A percentile compares a stretch with the other conserved stretches of the same genome.
Evolutionary conservation across 805 yeast genomes (phyloP).

Genomic region (Pichia exigua): DNA sequence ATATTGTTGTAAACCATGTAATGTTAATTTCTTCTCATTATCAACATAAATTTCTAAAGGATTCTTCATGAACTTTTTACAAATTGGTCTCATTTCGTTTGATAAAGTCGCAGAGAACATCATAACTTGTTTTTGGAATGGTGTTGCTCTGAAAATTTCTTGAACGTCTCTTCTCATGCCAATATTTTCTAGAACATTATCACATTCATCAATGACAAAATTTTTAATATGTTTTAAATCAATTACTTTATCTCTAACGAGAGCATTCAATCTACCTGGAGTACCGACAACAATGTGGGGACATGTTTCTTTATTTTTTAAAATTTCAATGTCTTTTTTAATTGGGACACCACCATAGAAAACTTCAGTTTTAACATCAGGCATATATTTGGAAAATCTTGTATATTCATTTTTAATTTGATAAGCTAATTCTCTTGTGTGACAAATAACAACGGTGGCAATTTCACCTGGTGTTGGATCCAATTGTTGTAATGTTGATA

Average conservation of each 20-base stretch:
- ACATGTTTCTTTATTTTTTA: constrained; percentile 86
- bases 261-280: constrained; percentile 94
- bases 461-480: constrained; percentile 98
- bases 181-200: constrained; percentile 77
- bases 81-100: constrained; percentile 89
- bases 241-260: constrained; percentile 84
- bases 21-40: constrained; percentile 93
- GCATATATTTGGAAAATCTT: constrained; percentile 97
- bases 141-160: constrained; percentile 95
- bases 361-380: constrained; percentile 93
- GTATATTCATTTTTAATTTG: constrained; percentile 96
- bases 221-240: constrained; percentile 85
- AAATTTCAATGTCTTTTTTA: constrained; percentile 73
- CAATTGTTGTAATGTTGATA: constrained; percentile 91
- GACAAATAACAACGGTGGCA: constrained; percentile 89
- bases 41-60: constrained; percentile 97
- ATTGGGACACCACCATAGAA: constrained; percentile 94
- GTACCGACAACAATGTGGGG: constrained; percentile 98
- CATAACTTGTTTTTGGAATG: constrained; percentile 98
- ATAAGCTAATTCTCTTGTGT: constrained; percentile 97
- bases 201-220: constrained; percentile 97
- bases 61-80: constrained; percentile 96
- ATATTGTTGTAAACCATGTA: constrained; percentile 97
- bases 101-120: constrained; percentile 97
- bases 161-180: constrained; percentile 99